phyloP scores from a whole-genome alignment of 106 monocot genomes.

The Dioscorea alata region DNA sequence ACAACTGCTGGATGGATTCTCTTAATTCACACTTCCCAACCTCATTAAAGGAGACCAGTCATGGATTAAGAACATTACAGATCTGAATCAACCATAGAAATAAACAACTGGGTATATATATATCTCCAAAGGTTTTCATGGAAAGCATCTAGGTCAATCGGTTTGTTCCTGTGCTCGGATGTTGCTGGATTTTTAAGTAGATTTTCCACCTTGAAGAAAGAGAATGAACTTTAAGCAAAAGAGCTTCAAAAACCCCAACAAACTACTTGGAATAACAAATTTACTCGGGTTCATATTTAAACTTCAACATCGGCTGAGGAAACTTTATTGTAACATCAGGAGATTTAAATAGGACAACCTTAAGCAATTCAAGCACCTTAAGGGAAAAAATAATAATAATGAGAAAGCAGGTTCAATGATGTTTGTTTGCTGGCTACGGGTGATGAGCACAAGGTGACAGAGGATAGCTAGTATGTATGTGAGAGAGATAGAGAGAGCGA shows the following conservation, averaged over 20 bases:
- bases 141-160: constrained; percentile 86
- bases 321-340: constrained; percentile 54
- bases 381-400: constrained; percentile 11
- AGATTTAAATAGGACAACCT: constrained; percentile 63
- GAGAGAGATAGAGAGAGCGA: too few relatives aligned
- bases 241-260: too few relatives aligned
- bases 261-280: not conserved
- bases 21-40: constrained; percentile 41
- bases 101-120: not conserved
- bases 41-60: constrained; percentile 34
- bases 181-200: constrained; percentile 62
- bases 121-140: constrained; percentile 67
- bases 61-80: constrained; percentile 21
- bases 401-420: too few relatives aligned
- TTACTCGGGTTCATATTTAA: constrained; percentile 49
- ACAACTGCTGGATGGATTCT: constrained; percentile 64
- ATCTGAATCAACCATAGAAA: constrained; percentile 29
- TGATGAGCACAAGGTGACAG: too few relatives aligned
- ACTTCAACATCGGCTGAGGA: constrained; percentile 44
- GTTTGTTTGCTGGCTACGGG: too few relatives aligned
- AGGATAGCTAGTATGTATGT: too few relatives aligned
- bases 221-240: constrained; percentile 5
- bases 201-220: constrained; percentile 62
- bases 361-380: constrained; percentile 75
- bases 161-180: constrained; percentile 73